Base-by-base conservation (phyloP, 805 yeast genomes). In the Starmerella davenportii region DNA sequence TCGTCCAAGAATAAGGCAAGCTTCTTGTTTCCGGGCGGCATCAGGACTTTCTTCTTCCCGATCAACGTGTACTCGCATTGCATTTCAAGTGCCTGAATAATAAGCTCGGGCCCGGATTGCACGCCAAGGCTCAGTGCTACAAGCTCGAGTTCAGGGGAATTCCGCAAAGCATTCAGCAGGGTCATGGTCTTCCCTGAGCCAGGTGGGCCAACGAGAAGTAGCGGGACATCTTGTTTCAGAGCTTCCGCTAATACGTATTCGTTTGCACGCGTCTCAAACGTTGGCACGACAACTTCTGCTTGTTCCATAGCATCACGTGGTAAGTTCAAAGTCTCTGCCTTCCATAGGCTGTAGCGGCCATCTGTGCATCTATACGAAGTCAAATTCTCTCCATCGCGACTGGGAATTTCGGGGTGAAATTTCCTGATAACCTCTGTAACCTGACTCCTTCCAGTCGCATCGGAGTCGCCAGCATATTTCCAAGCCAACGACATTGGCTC, bases 171-270 rank as follows among this genome's bases (percentile, higher is more conserved):
- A 35, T 76, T 71, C 46, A 80, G 65, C 16, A 87, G 58, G 0
- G 85, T 74, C 96, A 87, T 85, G 0, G 96, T 85, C 53, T 87
- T 87, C 41, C 96, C 96, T 0, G 95, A 78, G 3, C 96, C 96
- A 0, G 96, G 95, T 0, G 96, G 96, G 2, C 96, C 96, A 57
- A 94, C 82, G 18, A 87, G 62, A 21, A 87, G 62, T 15, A 81
- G 54, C 0, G 92, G 72, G 30, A 60, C 59, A 38, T 69, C 75
- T 34, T 70, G 69, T 25, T 63, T 61, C 28, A 85, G 50, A 2
- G 79, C 54, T 0, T 74, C 61, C 39, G 65, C 68, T 1, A 87
- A 63, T 9, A 79, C 50, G 1, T 60, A 53, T 43, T 80, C 87
- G 41, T 79, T 79, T 40, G 74, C 64, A 2, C 66, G 53, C 0